Conservation (phyloP, 2,329 filamentous ascomycete species). For the Ascomycota sp. region DNA sequence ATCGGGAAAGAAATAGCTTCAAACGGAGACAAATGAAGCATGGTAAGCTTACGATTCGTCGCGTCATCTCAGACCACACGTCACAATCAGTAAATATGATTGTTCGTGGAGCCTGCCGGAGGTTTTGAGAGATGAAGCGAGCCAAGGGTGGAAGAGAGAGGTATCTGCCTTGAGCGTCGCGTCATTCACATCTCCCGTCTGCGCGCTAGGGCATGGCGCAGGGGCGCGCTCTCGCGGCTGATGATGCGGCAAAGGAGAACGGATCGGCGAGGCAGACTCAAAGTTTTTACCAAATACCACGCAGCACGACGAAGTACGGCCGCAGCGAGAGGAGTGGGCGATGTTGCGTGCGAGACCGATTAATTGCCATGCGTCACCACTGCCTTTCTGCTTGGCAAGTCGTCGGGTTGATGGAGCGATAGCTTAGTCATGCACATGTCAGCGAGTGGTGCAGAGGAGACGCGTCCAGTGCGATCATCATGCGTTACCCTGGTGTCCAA, state of each 20-base stretch:
- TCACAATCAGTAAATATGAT: background rate
- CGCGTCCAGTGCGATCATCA: too few species aligned
- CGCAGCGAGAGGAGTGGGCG: too few species aligned
- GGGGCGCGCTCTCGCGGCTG: background rate
- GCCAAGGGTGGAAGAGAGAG: background rate
- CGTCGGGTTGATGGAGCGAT: too few species aligned
- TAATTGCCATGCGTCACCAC: too few species aligned
- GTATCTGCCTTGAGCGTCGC: background rate
- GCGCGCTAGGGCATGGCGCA: conserved; percentile 2
- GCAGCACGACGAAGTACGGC: too few species aligned
- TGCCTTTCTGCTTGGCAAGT: too few species aligned
- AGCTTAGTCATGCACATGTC: too few species aligned
- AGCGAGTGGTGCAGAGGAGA: too few species aligned
- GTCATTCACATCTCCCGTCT: conserved; percentile 1
- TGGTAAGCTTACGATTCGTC: conserved; percentile 14
- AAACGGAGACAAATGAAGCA: background rate
- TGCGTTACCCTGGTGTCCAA: too few species aligned
- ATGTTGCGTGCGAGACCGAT: too few species aligned
- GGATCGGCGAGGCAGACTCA: background rate
- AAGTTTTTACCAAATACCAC: background rate
- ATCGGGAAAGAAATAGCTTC: background rate
- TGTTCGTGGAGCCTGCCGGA: too few species aligned
- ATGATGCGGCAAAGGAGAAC: background rate
- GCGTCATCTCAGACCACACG: conserved; percentile 10
- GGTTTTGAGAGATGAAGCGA: too few species aligned